Base-by-base conservation (phyloP, 148 eudicot species). In the Polygonum aviculare region DNA sequence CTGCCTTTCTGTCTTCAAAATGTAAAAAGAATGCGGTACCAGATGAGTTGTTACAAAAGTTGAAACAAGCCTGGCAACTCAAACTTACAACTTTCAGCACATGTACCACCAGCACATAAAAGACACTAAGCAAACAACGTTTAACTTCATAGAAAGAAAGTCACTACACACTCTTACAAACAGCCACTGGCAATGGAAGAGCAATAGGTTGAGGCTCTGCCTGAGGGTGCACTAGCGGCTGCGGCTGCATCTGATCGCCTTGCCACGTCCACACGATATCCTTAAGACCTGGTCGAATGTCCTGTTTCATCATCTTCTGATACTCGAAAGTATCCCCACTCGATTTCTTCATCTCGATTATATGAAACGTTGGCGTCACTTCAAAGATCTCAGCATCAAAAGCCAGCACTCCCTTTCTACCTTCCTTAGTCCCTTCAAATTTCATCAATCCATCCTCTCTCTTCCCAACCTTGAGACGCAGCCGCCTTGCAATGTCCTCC, bases 241-340 rank as follows among this genome's bases (percentile, higher is more conserved):
- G 59, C 38, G 50, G 21, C 7, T 1, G 35, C 60, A 11, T 60
- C 78, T 74, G 83, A 74, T 85, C 86, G 16, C 86, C 88, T 75
- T 87, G 81, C 85, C 90, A 85, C n/a, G 81, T 80, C 90, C 90
- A 87, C 48, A 81, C 69, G 36, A 87, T 81, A 75, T 87, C 86
- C 69, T 81, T 78, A 3, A 87, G 88, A 26, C 79, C 87, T 3
- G 87, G 86, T 54, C 86, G 72, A 74, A 85, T 78, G 19, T 85
- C 83, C 76, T 82, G 69, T 72, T 78, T 78, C 62, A 85, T 65
- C 9, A 83, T 33, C 76, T 85, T 87, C 77, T 51, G 81, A 57
- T 87, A 81, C 75, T 78, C 78, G 59, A 78, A 10, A 2, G 80
- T 74, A 55, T 81, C 83, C 2, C 83, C 80, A 38, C 72, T 55